phyloP scores from a whole-genome alignment of 768 basidiomycete species.

The Macrocybe gigantea region DNA sequence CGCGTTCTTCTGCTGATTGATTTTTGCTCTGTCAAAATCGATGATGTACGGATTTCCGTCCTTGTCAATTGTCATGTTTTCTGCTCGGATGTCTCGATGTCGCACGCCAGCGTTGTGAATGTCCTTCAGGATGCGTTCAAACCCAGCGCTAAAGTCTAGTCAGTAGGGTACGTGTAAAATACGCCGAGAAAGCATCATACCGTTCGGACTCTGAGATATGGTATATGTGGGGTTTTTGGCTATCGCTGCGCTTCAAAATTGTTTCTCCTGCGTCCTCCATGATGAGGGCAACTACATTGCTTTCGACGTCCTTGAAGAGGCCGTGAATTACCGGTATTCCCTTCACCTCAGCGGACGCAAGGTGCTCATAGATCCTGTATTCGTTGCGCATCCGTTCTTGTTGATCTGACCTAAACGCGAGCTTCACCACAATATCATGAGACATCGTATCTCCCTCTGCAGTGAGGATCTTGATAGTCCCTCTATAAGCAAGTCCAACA shows the following conservation, averaged over 20 bases:
- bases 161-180: neutral
- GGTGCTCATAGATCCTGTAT: neutral
- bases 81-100: slow-evolving; percentile 17
- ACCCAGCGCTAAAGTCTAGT: neutral
- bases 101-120: slow-evolving; percentile 18
- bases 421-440: slow-evolving; percentile 4
- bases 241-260: neutral
- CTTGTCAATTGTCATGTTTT: slow-evolving; percentile 16
- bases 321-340: neutral
- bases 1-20: no score
- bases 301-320: neutral
- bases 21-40: slow-evolving; percentile 18
- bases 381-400: neutral
- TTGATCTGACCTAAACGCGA: neutral
- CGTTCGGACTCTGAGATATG: no score
- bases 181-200: neutral
- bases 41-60: slow-evolving; percentile 13
- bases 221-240: no score
- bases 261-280: neutral
- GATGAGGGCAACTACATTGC: neutral
- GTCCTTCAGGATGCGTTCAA: slow-evolving; percentile 4
- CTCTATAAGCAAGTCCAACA: slow-evolving; percentile 5
- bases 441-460: neutral
- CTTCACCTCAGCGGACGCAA: neutral
- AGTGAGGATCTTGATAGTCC: slow-evolving; percentile 4